phyloP scores from a whole-genome alignment of 495 filamentous ascomycete genomes.

The Glarea lozoyensis region DNA sequence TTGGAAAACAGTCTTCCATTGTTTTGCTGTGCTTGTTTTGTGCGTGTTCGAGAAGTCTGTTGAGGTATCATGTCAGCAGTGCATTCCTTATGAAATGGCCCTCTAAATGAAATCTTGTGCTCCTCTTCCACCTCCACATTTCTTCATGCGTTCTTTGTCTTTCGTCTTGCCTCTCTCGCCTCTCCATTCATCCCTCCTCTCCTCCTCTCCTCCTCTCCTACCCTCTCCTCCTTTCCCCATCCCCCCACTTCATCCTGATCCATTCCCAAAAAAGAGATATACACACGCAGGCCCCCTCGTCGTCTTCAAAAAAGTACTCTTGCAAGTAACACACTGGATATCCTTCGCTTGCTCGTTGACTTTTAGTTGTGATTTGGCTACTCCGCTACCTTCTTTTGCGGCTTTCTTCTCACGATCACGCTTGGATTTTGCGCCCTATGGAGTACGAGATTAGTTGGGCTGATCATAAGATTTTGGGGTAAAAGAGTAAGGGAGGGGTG shows the following conservation, averaged over 20 bases:
- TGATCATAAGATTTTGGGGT: too few species aligned
- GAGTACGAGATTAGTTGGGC: background rate
- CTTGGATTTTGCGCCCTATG: constrained; percentile 50
- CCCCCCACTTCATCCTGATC: background rate
- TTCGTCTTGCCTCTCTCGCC: too few species aligned
- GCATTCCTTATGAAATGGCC: too few species aligned
- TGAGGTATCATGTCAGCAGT: background rate
- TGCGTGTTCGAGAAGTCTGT: constrained; percentile 39
- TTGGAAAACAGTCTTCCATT: constrained; percentile 44
- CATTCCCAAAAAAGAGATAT: constrained; percentile 12
- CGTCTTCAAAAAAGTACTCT: constrained; percentile 46
- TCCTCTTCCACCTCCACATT: too few species aligned
- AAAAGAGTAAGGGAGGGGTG: too few species aligned
- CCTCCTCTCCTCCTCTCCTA: too few species aligned
- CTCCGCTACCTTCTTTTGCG: constrained; percentile 30
- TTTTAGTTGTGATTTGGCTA: constrained; percentile 47
- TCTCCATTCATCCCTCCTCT: too few species aligned
- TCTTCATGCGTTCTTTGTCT: too few species aligned
- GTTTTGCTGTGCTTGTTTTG: constrained; percentile 46
- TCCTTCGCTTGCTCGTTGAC: constrained; percentile 42
- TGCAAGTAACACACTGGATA: constrained; percentile 48
- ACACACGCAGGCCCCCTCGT: constrained; percentile 44
- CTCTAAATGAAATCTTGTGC: too few species aligned
- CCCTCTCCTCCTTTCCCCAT: too few species aligned
- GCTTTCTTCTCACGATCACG: constrained; percentile 45